Evolutionary conservation across 75 land plant species (phyloP), one percentile per base, ranked within the genome.

Genomic region (Sequoia sempervirens): DNA sequence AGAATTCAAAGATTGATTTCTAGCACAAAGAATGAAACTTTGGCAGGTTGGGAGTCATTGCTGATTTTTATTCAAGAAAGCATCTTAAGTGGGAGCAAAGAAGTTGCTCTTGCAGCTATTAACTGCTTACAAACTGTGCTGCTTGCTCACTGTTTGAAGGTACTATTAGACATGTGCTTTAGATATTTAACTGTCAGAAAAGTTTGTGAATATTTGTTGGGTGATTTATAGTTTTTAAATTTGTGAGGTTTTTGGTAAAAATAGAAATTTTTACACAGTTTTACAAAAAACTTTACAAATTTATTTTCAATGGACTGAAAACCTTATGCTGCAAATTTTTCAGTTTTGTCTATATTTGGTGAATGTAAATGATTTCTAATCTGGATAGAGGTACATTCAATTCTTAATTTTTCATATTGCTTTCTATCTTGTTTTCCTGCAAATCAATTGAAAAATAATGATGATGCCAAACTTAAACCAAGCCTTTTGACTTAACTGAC

Each of bases 81-180:
- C 84, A 91, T 98, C 69, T 78, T 89, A 46, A 89, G 89, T 81
- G 92, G 98, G 37, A 98, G 97, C 82, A 96, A 96, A 87, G 99
- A 98, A 84, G 99, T 98, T 84, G 88, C 95, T 54, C 85, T 96
- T 86, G 99, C 99, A 75, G 99, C 97, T 80, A 88, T 94, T 84
- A 93, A 87, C 58, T 92, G 99, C 43, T 86, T 98, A 52, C 96
- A 96, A 69, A 86, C 95, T 79, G 84, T 91, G 23, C 86, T 96
- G 52, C 70, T 88, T 41, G 85, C 93, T 86, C 96, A 98, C 85
- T 89, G 89, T 78, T 76, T 86, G 17, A 98, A 96, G 98, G 99
- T 96, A 81, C 43, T 70, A 26, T 45, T 78, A 45, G 50, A n/a
- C 18, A 13, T 23, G 40, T 53, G 32, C 61, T 53, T 1, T 54